phyloP scores from a whole-genome alignment of 768 basidiomycete genomes.

The Ephemerocybe angulata region DNA sequence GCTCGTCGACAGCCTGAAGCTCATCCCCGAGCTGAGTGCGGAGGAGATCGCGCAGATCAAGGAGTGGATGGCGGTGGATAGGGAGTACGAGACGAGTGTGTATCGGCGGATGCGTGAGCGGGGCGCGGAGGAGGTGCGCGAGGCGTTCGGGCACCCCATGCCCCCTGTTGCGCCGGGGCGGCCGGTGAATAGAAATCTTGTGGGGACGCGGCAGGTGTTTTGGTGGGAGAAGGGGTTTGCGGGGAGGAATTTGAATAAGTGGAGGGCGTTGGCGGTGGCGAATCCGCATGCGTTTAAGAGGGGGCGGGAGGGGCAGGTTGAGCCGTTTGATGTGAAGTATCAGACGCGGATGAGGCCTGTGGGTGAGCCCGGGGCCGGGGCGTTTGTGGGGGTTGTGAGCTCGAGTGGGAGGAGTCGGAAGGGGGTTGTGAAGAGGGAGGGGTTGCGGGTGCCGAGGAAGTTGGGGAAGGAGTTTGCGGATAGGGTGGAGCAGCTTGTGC shows the following conservation, averaged over 20 bases:
- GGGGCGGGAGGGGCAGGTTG: slow-evolving; percentile 35
- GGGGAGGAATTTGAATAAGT: slow-evolving; percentile 24
- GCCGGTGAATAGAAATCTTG: too few species aligned
- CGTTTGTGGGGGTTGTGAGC: slow-evolving; percentile 28
- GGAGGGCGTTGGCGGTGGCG: slow-evolving; percentile 31
- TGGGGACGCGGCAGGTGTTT: slow-evolving; percentile 21
- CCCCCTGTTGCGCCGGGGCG: background rate
- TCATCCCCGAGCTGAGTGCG: slow-evolving; percentile 51
- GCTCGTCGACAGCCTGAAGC: slow-evolving; percentile 44
- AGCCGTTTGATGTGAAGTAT: slow-evolving; percentile 53
- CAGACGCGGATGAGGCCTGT: slow-evolving; percentile 32
- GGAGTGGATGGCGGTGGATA: slow-evolving; percentile 63
- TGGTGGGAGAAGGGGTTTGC: slow-evolving; percentile 67
- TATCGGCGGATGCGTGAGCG: slow-evolving; percentile 49
- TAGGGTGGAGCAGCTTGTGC: slow-evolving; percentile 79
- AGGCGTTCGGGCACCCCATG: slow-evolving; percentile 34
- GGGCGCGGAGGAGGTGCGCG: slow-evolving; percentile 48
- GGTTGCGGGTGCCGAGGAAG: slow-evolving; percentile 70
- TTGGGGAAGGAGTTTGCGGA: slow-evolving; percentile 53
- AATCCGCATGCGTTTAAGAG: too few species aligned
- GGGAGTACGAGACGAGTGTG: slow-evolving; percentile 46
- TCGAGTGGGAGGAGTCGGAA: slow-evolving; percentile 47
- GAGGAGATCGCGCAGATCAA: slow-evolving; percentile 52
- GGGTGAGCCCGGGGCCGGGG: slow-evolving; percentile 6
- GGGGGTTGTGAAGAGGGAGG: slow-evolving; percentile 58